Base-by-base conservation (phyloP, 495 filamentous ascomycete species). In the Xylaria flabelliformis region DNA sequence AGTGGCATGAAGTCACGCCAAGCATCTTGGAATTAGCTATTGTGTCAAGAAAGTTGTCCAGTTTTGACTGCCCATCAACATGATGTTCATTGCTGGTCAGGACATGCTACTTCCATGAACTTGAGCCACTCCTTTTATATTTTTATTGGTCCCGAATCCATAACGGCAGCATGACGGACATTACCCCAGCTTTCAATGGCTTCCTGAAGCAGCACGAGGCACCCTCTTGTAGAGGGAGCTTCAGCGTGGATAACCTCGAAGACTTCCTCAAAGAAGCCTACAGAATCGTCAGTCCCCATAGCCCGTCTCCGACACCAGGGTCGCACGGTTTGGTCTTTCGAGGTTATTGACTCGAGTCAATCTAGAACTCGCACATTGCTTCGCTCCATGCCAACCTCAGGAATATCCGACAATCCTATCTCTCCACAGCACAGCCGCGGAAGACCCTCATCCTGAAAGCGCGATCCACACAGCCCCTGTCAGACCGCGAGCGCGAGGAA, bases 241-340 rank as follows among this genome's bases (percentile, higher is more conserved):
- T 88, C 72, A 85, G 82, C 44, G 63, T 80, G 6, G 80, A 87
- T 46, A 83, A 82, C 50, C 84, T 92, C 64, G 94, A 98, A 79
- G 92, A 93, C 82, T 99, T 98, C 79, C 86, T 99, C 42, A 95
- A 96, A 81, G 97, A 98, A 84, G 96, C 96, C 61, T 94, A 97
- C 82, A 88, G 91, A 82, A 99, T 99, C 76, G 96, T 97, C 82
- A 77, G 90, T 71, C 71, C 51, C 62, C 61, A 36, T 39, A 72
- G 56, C 51, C 26, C 42, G 44, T 66, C 73, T 65, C 70, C 15
- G 41, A 48, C 9, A 3, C 17, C 2, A 24, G 55, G 46, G 6
- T 24, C 42, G 17, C 55, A 69, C 63, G 69, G 17, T 32, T 15
- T 44, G 42, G 55, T 67, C 50, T 64, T 32, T 51, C 34, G 51